A percentile compares a stretch with the other conserved stretches of the same genome.
Evolutionary conservation across 1,284 basidiomycete genomes (phyloP).

Genomic region (Cutaneotrichosporon curvatum): DNA sequence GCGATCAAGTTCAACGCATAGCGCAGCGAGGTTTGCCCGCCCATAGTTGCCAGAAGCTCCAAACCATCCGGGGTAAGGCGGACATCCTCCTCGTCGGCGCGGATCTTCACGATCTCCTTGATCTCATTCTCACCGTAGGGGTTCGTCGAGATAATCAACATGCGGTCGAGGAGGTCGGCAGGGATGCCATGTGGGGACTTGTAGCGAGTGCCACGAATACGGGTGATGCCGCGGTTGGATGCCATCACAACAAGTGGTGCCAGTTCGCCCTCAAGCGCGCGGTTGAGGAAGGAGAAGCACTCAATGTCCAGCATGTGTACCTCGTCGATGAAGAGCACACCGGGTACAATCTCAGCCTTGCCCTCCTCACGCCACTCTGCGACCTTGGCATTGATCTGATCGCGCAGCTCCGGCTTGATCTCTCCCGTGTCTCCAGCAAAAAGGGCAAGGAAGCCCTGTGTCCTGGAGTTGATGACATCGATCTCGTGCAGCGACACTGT

Average conservation of each 20-base stretch:
- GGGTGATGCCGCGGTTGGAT: constrained; percentile 88
- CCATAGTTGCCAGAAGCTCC: constrained; percentile 75
- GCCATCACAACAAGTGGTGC: constrained; percentile 98
- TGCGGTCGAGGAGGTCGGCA: constrained; percentile 86
- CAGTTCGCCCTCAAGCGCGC: constrained; percentile 87
- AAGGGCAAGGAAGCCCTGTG: constrained; percentile 70
- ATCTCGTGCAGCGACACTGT: constrained; percentile 98
- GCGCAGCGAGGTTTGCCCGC: constrained; percentile 73
- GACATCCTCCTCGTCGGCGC: constrained; percentile 94
- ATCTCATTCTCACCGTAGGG: constrained; percentile 82
- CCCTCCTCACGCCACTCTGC: constrained; percentile 98
- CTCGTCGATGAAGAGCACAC: constrained; percentile 88
- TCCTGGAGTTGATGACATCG: constrained; percentile 97
- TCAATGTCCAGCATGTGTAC: constrained; percentile 99
- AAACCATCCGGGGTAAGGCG: constrained; percentile 68
- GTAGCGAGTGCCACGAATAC: constrained; percentile 92
- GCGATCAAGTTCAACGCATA: constrained; percentile 91
- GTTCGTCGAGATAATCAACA: constrained; percentile 89
- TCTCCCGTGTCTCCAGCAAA: constrained; percentile 88
- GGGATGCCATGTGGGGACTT: constrained; percentile 91
- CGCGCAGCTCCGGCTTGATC: constrained; percentile 93
- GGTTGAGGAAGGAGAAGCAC: constrained; percentile 97
- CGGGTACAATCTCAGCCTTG: constrained; percentile 95
- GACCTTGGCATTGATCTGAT: constrained; percentile 95
- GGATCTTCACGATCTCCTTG: constrained; percentile 83